Evolutionary conservation across 2,329 filamentous ascomycete genomes (phyloP).

Genomic region (Paramyrothecium roridum): DNA sequence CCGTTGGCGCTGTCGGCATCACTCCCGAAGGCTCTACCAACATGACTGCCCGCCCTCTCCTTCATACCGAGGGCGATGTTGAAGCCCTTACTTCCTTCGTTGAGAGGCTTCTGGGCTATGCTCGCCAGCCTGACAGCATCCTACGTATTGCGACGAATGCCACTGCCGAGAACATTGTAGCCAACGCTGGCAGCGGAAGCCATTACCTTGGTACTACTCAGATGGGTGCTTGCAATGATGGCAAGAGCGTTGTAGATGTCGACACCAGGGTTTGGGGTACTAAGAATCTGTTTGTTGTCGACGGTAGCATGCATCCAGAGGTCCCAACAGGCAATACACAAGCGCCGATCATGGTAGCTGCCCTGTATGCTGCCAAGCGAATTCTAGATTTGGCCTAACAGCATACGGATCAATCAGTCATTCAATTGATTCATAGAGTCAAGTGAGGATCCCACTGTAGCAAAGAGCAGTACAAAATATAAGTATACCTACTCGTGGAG

Average conservation of each 20-base stretch:
- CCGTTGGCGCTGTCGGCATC: constrained; percentile 40
- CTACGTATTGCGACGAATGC: constrained; percentile 15
- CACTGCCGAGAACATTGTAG: constrained; percentile 18
- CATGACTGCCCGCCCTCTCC: constrained; percentile 32
- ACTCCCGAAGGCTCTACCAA: constrained; percentile 36
- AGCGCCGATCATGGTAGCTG: too few relatives aligned
- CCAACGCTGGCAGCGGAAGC: constrained; percentile 17
- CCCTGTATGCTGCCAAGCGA: too few relatives aligned
- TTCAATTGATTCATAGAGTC: too few relatives aligned
- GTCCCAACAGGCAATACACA: constrained; percentile 22
- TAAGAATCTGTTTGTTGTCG: constrained; percentile 24
- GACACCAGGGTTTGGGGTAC: constrained; percentile 27
- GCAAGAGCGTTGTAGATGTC: constrained; percentile 25
- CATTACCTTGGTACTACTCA: constrained; percentile 26
- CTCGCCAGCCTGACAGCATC: constrained; percentile 14
- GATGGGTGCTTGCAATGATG: constrained; percentile 26
- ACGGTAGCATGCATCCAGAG: constrained; percentile 26
- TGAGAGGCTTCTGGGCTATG: constrained; percentile 19
- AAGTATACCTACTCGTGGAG: too few relatives aligned
- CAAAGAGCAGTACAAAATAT: too few relatives aligned
- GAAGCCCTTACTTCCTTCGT: constrained; percentile 23
- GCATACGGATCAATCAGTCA: too few relatives aligned
- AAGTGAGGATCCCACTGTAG: too few relatives aligned
- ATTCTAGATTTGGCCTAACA: too few relatives aligned
- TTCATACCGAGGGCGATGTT: constrained; percentile 27